Evolutionary conservation across 2,329 filamentous ascomycete species (phyloP), one percentile per base, ranked within the genome.

Genomic region (Metarhizium humberi): DNA sequence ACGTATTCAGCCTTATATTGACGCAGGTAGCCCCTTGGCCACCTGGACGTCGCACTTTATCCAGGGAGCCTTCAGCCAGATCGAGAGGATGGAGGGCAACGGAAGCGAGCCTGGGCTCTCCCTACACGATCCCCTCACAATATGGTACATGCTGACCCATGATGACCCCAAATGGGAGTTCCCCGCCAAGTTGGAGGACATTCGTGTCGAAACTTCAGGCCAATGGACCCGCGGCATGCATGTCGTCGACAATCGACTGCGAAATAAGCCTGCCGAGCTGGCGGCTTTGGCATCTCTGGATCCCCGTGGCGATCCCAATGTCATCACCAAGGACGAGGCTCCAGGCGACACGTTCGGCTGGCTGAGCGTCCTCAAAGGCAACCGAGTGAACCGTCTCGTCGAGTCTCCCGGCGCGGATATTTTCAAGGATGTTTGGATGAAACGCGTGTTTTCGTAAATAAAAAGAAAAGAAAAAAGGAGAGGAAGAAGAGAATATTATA

Each of bases 201-300:
- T 99, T 55, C 81, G 94, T 20, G 77, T 99, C 45, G 94, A 99
- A 73, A 95, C 91, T 0, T 75, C 81, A 2, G 94, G 92, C 2
- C 94, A 97, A 74, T 99, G 94, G 94, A 95, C 92, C 49, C 79
- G 90, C 55, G 92, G 94, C 1, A 92, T 94, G 85, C 92, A 91
- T 66, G 79, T 97, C 36, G 76, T 91, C 45, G 94, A 99, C 75
- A 78, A 84, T 40, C 80, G 94, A 48, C 71, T 73, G 42, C 73
- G 83, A 54, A 75, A 73, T 59, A 82, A 82, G 65, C 76, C 75
- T 6, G 77, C 72, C 11, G 74, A 75, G 58, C 63, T 68, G 11
- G 68, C 69, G 48, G 64, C 73, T 34, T 64, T 70, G 50, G 60
- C 74, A 63, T 67, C 76, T 59, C 65, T 73, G 61, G 66, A 75